Base-by-base conservation (phyloP, 768 basidiomycete species). In the Mycena filopes region DNA sequence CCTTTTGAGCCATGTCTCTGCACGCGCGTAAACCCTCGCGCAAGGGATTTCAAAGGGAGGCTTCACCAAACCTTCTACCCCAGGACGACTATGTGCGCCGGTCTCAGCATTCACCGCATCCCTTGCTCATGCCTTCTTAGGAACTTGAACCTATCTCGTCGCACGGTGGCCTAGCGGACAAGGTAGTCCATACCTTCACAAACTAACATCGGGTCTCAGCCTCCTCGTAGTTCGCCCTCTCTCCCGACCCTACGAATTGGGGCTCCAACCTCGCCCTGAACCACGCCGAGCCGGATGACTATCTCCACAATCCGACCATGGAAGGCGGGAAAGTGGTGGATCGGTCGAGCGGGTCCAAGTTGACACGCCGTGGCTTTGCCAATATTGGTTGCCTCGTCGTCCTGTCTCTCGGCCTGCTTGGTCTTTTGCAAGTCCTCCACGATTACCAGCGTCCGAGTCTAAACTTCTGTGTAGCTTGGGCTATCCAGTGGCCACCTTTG, bases 241-340 rank as follows among this genome's bases (percentile, higher is more conserved):
- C 90, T 3, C 85, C 90, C 1, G 91, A 93, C 76, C 92, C 92
- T 2, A 75, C 82, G 15, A 84, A 81, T 0, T 93, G 92, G 92
- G 90, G 90, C 3, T 85, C 89, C 28, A 84, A 88, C 67, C 77
- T 91, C 56, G 87, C 86, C 8, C 83, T 83, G 33, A 80, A 81
- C 58, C 77, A 82, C 53, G 73, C 81, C 9, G 90, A 92, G 73
- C 78, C 85, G 16, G 90, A 92, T 65, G 90, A 92, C 74, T 82
- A 82, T 60, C 82, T 92, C 16, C 90, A 92, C 74, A 89, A 90
- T 67, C 89, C 90, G 18, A 46, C 38, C 2, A 20, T 38, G 12
- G 20, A 36, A 38, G 29, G 33, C 21, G 51, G 38, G 4, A 87
- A 89, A 71, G 86, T 89, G 67, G 74, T 76, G 43, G 89, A 89